phyloP scores from a whole-genome alignment of 345 rosid species.

The Eucalyptus pauciflora region DNA sequence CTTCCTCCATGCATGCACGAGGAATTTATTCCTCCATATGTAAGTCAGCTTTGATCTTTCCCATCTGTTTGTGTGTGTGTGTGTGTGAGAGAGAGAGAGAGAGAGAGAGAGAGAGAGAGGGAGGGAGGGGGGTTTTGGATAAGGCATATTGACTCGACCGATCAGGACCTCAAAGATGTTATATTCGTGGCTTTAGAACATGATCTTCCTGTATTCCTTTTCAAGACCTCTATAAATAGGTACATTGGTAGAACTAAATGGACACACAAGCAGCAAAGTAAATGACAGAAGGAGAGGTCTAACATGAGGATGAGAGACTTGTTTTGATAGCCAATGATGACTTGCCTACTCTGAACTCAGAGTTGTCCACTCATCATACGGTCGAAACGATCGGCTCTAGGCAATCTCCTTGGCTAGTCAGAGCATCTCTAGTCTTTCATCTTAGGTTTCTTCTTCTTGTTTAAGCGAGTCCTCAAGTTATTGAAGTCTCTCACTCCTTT shows the following conservation, averaged over 20 bases:
- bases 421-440: conserved; percentile 14
- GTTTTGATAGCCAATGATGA: conserved; percentile 45
- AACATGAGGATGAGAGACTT: conserved; percentile 26
- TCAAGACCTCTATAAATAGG: neutral
- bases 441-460: conserved; percentile 6
- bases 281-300: conserved; percentile 4
- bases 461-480: neutral
- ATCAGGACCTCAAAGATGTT: neutral
- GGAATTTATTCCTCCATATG: neutral
- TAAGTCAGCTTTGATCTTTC: neutral
- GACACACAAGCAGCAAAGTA: neutral
- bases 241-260: neutral
- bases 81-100: neutral
- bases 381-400: neutral
- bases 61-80: neutral
- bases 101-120: neutral
- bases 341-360: conserved; percentile 20
- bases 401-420: conserved; percentile 27
- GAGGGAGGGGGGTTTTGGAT: neutral
- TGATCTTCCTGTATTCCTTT: neutral
- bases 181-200: neutral
- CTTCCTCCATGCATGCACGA: neutral
- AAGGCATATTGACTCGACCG: neutral
- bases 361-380: neutral
- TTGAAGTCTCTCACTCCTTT: neutral